Evolutionary conservation across 352 stramenopile genomes (phyloP), one percentile per base, ranked within the genome.

Genomic region (Pythium rhizo-oryzae): DNA sequence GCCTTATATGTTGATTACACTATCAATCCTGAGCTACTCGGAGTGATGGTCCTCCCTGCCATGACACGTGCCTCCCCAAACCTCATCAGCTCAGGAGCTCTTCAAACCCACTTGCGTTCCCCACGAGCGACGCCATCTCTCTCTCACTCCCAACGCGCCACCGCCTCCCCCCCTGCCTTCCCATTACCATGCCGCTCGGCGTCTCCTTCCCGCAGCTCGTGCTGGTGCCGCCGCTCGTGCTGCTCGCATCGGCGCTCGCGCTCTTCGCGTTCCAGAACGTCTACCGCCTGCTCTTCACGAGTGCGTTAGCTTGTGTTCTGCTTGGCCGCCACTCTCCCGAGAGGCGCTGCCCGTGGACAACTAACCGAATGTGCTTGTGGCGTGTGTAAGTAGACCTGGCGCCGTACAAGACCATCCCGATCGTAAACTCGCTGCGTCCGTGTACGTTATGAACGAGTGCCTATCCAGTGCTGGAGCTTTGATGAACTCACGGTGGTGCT

Each of bases 251-350:
- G 61, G 78, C 76, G 25, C 68, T 93, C 23, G 79, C 85, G 79
- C 82, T 94, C 62, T 90, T 91, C 62, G 87, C 85, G 72, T 94
- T 93, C 76, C 85, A 94, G 75, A 88, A 87, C 49, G 68, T 88
- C 53, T 92, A 87, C 69, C 77, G 76, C 49, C 78, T 88, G 51
- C 71, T 92, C 57, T 87, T 85, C 43, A 69, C 74, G 55, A 85
- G 87, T 94, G 61, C 41, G 80, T 59, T 18, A 1, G 0, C 19
- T 37, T 16, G 11, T 28, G 28, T 47, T 13, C 15, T 47, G 11
- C 28, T 1, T 46, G 37, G 30, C 23, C 8, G 8, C 21, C 23
- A 4, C 9, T 4, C 12, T 28, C 16, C 61, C 9, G 50, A 39
- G 41, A 47, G 13, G 15, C 13, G 41, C 41, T 16, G 9, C 13